These are phyloP conservation scores for Larix sibirica DNA, from an alignment of 83 land plant genomes.

Conservation along the genomic window DNA sequence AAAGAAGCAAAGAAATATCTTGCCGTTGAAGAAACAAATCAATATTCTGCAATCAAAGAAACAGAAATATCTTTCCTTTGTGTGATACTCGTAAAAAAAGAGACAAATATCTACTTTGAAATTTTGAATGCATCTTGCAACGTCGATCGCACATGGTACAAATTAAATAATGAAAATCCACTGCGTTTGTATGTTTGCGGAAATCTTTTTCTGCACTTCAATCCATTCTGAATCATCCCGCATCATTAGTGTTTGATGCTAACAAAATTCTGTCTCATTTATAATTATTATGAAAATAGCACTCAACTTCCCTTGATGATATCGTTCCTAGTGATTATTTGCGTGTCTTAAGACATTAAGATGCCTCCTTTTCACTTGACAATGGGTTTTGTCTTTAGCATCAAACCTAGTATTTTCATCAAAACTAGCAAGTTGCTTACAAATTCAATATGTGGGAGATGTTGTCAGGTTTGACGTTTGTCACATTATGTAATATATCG, in stretches of 20 bases:
- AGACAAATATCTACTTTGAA: background rate
- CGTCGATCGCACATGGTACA: background rate
- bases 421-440: too few relatives aligned
- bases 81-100: background rate
- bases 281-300: background rate
- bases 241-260: background rate
- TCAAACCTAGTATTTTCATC: too few relatives aligned
- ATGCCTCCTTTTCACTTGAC: too few relatives aligned
- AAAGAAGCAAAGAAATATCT: conserved; percentile 1
- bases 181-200: too few relatives aligned
- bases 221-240: background rate
- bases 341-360: too few relatives aligned
- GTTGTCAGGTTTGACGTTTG: too few relatives aligned
- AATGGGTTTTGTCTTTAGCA: too few relatives aligned
- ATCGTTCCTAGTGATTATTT: background rate
- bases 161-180: background rate
- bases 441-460: too few relatives aligned
- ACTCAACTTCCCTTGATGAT: background rate
- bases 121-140: background rate
- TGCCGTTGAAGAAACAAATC: background rate
- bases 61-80: background rate
- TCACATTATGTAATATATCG: too few relatives aligned
- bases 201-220: background rate
- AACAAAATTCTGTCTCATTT: background rate
- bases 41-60: background rate